A percentile compares a stretch with the other conserved stretches of the same genome.
Evolutionary conservation across 305 asterid genomes (phyloP).

Genomic region (Solanum hybrid): DNA sequence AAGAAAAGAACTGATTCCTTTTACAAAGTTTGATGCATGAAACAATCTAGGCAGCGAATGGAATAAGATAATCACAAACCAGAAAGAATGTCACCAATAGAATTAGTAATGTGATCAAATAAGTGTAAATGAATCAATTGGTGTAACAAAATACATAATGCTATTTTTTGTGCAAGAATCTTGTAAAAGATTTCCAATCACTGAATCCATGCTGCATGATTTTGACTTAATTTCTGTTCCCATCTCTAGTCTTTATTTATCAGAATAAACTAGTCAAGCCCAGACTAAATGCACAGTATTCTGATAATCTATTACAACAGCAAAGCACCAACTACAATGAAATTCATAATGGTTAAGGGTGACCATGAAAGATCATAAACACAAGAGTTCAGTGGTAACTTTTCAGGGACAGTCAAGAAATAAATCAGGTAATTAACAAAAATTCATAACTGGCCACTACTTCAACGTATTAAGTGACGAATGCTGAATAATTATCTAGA

Average conservation of each 20-base stretch:
- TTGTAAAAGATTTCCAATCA: background rate
- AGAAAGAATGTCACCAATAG: background rate
- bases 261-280: background rate
- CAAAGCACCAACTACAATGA: background rate
- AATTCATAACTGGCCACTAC: background rate
- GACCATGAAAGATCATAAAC: background rate
- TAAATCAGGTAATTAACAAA: background rate
- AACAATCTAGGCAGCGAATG: background rate
- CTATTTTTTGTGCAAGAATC: background rate
- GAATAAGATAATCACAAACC: conserved; percentile 1
- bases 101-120: background rate
- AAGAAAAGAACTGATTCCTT: background rate
- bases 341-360: background rate
- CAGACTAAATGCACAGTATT: background rate
- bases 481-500: background rate
- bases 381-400: background rate
- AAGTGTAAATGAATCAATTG: background rate
- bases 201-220: background rate
- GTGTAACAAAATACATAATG: background rate
- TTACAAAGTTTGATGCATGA: background rate
- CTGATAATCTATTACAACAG: background rate
- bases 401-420: background rate
- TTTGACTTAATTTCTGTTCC: background rate
- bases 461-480: background rate
- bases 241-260: background rate